Conservation (phyloP, 2,329 filamentous ascomycete species). For the Nigrograna mackinnonii region DNA sequence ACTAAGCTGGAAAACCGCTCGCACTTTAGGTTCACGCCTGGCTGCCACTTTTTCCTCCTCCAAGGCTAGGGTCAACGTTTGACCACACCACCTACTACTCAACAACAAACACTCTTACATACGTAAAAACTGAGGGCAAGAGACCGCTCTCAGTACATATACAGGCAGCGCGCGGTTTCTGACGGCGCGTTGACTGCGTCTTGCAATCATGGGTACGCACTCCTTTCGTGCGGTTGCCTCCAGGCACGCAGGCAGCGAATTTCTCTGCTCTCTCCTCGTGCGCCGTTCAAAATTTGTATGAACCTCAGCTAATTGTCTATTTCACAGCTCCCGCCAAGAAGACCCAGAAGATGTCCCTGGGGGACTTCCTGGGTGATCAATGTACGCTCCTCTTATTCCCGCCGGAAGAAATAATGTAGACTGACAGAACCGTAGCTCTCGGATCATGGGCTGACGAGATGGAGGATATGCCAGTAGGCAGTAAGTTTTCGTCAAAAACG, state of each 20-base stretch:
- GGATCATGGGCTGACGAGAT: conserved; percentile 99
- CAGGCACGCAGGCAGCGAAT: conserved; percentile 14
- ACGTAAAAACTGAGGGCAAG: conserved; percentile 28
- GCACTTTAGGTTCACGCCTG: conserved; percentile 24
- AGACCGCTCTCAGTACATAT: conserved; percentile 28
- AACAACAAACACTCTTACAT: conserved; percentile 24
- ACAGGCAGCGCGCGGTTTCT: conserved; percentile 39
- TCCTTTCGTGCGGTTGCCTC: conserved; percentile 26
- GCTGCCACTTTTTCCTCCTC: conserved; percentile 28
- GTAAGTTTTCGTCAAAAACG: conserved; percentile 56
- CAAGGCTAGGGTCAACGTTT: conserved; percentile 24
- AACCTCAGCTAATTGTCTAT: conserved; percentile 47
- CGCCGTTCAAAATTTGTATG: conserved; percentile 23
- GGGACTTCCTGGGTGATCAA: conserved; percentile 91
- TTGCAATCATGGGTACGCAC: conserved; percentile 64
- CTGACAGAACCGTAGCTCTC: conserved; percentile 56
- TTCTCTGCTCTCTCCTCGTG: conserved; percentile 20
- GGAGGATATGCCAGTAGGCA: conserved; percentile 77
- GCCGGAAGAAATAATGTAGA: conserved; percentile 18
- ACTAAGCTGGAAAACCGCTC: no score
- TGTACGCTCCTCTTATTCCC: conserved; percentile 62
- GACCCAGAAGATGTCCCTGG: conserved; percentile 95
- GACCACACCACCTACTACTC: conserved; percentile 19
- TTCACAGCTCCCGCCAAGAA: conserved; percentile 85
- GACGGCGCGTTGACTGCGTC: conserved; percentile 40